A percentile compares a stretch with the other conserved stretches of the same genome.
phyloP scores from a whole-genome alignment of 2,329 filamentous ascomycete species.

The Tetracladium maxilliforme region DNA sequence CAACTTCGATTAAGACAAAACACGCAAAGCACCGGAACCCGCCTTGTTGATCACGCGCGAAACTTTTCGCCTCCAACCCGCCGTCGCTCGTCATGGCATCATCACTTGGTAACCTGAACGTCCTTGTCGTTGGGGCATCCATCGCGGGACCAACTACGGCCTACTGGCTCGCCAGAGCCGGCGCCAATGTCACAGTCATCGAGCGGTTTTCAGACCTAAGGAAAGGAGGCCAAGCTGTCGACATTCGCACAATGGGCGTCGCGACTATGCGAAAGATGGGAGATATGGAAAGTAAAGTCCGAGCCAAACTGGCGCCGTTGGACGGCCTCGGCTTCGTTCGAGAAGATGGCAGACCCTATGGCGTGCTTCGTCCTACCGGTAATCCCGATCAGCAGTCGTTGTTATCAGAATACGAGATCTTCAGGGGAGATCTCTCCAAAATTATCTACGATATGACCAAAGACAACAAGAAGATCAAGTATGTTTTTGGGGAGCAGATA shows the following conservation, averaged over 20 bases:
- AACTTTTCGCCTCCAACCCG: no score
- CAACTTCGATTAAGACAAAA: no score
- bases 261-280: conserved; percentile 22
- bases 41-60: no score
- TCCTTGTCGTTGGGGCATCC: no score
- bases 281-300: conserved; percentile 19
- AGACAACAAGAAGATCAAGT: conserved; percentile 17
- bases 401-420: conserved; percentile 30
- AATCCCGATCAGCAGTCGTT: conserved; percentile 24
- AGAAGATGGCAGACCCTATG: conserved; percentile 19
- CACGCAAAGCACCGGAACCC: no score
- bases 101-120: no score
- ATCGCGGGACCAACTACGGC: no score
- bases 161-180: conserved; percentile 14
- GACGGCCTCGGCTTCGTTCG: conserved; percentile 25
- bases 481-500: conserved; percentile 22
- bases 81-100: no score
- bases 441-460: conserved; percentile 24
- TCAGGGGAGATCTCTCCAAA: conserved; percentile 26
- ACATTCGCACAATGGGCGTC: conserved; percentile 20
- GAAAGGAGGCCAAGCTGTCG: conserved; percentile 17
- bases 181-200: conserved; percentile 11
- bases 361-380: conserved; percentile 16
- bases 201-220: conserved; percentile 11
- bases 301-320: conserved; percentile 20